Evolutionary conservation across 1,284 basidiomycete species (phyloP).

Genomic region (Erythrobasidium hasegawianum): DNA sequence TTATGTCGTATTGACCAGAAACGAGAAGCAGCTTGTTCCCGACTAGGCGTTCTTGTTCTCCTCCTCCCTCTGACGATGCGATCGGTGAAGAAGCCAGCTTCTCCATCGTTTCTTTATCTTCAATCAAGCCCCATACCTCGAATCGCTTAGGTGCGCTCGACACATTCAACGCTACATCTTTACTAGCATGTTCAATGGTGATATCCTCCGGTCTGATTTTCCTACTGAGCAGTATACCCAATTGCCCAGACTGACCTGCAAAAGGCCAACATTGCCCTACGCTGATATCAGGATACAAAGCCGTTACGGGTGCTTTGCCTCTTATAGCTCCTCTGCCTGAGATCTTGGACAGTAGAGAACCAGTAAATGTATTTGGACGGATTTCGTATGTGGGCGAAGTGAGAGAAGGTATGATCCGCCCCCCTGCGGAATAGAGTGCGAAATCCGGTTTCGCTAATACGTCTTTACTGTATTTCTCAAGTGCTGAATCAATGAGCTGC

Average conservation of each 20-base stretch:
- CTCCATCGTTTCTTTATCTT: slow-evolving; percentile 65
- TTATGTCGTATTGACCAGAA: slow-evolving; percentile 72
- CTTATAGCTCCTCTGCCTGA: slow-evolving; percentile 58
- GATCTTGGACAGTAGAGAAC: slow-evolving; percentile 55
- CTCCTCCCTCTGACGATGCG: slow-evolving; percentile 41
- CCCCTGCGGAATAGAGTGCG: slow-evolving; percentile 79
- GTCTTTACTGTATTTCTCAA: slow-evolving; percentile 69
- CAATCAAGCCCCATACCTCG: slow-evolving; percentile 83
- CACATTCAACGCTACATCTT: slow-evolving; percentile 71
- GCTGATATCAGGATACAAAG: slow-evolving; percentile 75
- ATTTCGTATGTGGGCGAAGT: slow-evolving; percentile 74
- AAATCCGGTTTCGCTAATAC: slow-evolving; percentile 75
- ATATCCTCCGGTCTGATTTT: slow-evolving; percentile 68
- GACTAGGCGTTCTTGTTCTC: slow-evolving; percentile 24
- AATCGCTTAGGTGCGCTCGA: slow-evolving; percentile 76
- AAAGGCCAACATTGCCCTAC: slow-evolving; percentile 94
- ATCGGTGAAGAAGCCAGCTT: slow-evolving; percentile 57
- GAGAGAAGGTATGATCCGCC: slow-evolving; percentile 69
- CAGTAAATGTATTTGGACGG: slow-evolving; percentile 49
- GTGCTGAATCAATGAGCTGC: slow-evolving; percentile 64
- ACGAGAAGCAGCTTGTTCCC: slow-evolving; percentile 67
- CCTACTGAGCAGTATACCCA: slow-evolving; percentile 72
- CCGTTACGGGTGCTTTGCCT: slow-evolving; percentile 75
- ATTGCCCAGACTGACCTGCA: slow-evolving; percentile 66
- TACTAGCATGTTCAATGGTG: slow-evolving; percentile 81